Conservation (phyloP, 306 rosid species). For the Nissolia schottii region DNA sequence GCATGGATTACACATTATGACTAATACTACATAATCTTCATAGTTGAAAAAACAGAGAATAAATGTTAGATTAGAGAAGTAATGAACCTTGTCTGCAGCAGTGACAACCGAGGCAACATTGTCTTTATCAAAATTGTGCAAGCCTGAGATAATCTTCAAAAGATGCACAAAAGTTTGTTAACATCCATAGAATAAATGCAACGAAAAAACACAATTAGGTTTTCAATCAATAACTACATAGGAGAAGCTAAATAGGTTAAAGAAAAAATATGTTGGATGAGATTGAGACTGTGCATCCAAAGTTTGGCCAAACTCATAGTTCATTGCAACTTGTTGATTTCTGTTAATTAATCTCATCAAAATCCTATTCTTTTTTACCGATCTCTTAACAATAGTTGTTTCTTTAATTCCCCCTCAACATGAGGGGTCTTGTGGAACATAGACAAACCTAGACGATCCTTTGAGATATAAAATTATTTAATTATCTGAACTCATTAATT, state of each 20-base stretch:
- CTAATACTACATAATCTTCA: neutral
- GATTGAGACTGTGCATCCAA: too few relatives aligned
- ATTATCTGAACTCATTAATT: too few relatives aligned
- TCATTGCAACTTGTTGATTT: neutral
- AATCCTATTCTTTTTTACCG: neutral
- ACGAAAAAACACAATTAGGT: neutral
- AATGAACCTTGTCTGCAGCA: slow-evolving; percentile 85
- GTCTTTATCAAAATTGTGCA: slow-evolving; percentile 75
- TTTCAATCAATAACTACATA: neutral
- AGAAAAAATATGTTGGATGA: too few relatives aligned
- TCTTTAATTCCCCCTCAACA: neutral
- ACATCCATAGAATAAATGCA: neutral
- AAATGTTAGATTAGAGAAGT: neutral
- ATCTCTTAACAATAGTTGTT: neutral
- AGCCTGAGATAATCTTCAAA: slow-evolving; percentile 81
- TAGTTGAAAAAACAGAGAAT: neutral
- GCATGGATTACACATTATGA: neutral
- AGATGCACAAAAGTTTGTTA: slow-evolving; percentile 22
- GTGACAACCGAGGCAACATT: slow-evolving; percentile 77
- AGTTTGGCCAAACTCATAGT: neutral
- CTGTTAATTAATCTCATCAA: neutral
- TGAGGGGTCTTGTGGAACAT: neutral
- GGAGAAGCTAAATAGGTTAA: neutral
- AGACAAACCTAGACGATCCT: too few relatives aligned
- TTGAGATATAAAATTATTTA: too few relatives aligned